Conservation (phyloP, 352 stramenopile species). For the Globisporangium acanthophoron region DNA sequence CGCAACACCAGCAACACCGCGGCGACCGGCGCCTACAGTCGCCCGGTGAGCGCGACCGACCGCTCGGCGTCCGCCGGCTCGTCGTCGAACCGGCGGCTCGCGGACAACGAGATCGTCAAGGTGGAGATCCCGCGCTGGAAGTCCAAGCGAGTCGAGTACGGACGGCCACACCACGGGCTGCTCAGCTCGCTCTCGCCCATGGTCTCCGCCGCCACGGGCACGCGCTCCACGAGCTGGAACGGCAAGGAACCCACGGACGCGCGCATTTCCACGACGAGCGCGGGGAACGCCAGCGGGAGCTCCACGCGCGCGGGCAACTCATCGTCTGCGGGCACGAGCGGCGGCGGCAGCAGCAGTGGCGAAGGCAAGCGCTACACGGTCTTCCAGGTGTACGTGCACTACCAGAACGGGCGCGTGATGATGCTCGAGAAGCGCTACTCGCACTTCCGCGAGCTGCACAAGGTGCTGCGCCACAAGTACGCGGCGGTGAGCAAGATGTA, state of each 20-base stretch:
- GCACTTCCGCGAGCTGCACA: constrained; percentile 82
- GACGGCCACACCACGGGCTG: constrained; percentile 16
- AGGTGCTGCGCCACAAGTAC: constrained; percentile 73
- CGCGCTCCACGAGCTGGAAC: constrained; percentile 44
- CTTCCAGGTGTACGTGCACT: constrained; percentile 76
- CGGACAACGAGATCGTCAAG: constrained; percentile 54
- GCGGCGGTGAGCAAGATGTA: constrained; percentile 74
- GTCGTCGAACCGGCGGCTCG: constrained; percentile 1
- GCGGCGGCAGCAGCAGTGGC: neutral
- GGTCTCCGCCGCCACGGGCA: constrained; percentile 11
- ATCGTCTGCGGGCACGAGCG: constrained; percentile 11
- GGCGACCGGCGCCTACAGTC: neutral
- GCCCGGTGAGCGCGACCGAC: constrained; percentile 3
- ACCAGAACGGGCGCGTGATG: constrained; percentile 54
- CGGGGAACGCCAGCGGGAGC: constrained; percentile 3
- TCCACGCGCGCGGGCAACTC: constrained; percentile 1
- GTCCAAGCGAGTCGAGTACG: constrained; percentile 42
- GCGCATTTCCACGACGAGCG: constrained; percentile 4
- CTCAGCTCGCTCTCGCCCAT: constrained; percentile 29
- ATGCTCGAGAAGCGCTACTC: constrained; percentile 76
- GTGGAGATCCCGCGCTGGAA: constrained; percentile 74
- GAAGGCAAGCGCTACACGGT: constrained; percentile 68
- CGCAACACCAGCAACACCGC: neutral
- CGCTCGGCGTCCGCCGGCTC: constrained; percentile 8
- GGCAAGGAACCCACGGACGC: constrained; percentile 33